Conservation (phyloP, 208 protist species). For the Acanthamoeba polyphaga region DNA sequence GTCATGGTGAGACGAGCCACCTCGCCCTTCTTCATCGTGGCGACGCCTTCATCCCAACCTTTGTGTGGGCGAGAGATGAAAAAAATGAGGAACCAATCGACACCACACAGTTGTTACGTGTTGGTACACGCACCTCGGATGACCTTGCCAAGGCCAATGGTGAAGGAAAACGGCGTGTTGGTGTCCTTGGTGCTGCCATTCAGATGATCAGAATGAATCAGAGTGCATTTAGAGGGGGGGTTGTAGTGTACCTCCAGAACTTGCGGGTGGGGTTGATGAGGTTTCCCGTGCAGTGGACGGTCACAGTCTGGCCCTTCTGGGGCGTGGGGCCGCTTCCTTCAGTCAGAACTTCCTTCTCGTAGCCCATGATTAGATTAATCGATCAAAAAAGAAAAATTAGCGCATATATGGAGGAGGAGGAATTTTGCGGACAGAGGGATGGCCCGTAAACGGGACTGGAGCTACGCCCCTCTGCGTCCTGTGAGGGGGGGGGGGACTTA, state of each 20-base stretch:
- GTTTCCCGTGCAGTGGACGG: slow-evolving; percentile 73
- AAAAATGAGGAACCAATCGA: background rate
- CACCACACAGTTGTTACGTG: too few species aligned
- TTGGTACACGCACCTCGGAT: slow-evolving; percentile 15
- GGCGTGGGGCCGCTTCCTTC: slow-evolving; percentile 67
- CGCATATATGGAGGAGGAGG: too few species aligned
- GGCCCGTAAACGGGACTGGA: too few species aligned
- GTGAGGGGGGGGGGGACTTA: too few species aligned
- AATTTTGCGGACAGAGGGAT: too few species aligned
- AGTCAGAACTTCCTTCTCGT: slow-evolving; percentile 30
- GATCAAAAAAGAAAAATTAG: too few species aligned
- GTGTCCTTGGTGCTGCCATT: slow-evolving; percentile 22
- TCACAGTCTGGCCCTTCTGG: slow-evolving; percentile 69
- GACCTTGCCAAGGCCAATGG: slow-evolving; percentile 63
- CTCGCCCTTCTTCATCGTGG: slow-evolving; percentile 72
- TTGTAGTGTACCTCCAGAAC: slow-evolving; percentile 58
- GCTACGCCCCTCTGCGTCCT: too few species aligned
- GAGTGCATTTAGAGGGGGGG: background rate
- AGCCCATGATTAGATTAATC: background rate
- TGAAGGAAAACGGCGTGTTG: slow-evolving; percentile 64
- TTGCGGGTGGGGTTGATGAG: slow-evolving; percentile 47
- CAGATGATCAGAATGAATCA: background rate
- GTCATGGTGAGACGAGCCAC: slow-evolving; percentile 67
- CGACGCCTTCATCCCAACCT: slow-evolving; percentile 74
- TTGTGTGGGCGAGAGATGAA: background rate